Evolutionary conservation across 352 stramenopile species (phyloP).

Genomic region (Saprolegnia diclina): DNA sequence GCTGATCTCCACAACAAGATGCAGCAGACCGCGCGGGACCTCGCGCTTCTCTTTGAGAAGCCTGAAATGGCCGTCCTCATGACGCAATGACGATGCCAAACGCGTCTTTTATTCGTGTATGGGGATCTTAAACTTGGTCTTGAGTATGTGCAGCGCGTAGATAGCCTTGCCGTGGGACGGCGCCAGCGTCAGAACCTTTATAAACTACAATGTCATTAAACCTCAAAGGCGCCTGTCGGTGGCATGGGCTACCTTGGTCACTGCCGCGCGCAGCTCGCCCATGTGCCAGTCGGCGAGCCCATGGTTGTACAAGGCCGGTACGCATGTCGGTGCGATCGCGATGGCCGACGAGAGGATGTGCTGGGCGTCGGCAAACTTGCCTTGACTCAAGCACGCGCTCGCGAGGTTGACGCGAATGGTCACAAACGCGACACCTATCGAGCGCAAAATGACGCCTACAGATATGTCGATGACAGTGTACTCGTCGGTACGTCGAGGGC

Average conservation of each 20-base stretch:
- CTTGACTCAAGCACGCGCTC: conserved; percentile 13
- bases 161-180: conserved; percentile 19
- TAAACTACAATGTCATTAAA: conserved; percentile 11
- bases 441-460: neutral
- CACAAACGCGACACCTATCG: conserved; percentile 7
- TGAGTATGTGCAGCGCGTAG: conserved; percentile 23
- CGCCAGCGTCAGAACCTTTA: neutral
- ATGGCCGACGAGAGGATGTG: neutral
- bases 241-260: neutral
- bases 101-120: neutral
- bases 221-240: neutral
- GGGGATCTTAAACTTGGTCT: neutral
- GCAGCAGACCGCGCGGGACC: conserved; percentile 35
- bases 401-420: conserved; percentile 15
- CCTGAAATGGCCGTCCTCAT: conserved; percentile 35
- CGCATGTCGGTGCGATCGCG: neutral
- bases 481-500: conserved; percentile 7
- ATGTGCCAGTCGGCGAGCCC: conserved; percentile 17
- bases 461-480: neutral
- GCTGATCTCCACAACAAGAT: conserved; percentile 30
- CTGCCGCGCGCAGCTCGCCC: neutral
- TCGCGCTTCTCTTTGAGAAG: conserved; percentile 41
- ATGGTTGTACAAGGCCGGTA: conserved; percentile 13
- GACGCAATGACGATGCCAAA: neutral
- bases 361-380: conserved; percentile 14